Evolutionary conservation across 1,284 basidiomycete genomes (phyloP), one percentile per base, ranked within the genome.

Genomic region (Trametes hirsuta): DNA sequence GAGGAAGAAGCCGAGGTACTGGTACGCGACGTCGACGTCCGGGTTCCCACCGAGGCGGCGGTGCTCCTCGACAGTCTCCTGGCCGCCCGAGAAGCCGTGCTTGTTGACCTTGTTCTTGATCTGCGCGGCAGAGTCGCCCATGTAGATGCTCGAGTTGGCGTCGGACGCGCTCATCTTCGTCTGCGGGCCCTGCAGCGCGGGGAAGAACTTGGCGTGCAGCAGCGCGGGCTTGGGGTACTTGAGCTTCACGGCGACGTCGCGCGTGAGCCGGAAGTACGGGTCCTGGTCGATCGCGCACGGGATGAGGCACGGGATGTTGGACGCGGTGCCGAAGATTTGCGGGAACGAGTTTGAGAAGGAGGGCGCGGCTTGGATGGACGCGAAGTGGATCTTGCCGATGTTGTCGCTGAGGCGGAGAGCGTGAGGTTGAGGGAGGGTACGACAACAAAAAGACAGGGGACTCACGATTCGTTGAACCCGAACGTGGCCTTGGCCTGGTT

Each of bases 281-380:
- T 93, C 91, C 72, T 99, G 97, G 76, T 99, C 97, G 72, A 99
- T 99, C 14, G 97, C 97, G 72, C 97, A 99, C 2, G 97, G 97
- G 69, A 99, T 99, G 44, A 99, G 82, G 71, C 89, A 93, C 0
- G 97, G 96, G 52, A 98, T 86, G 75, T 95, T 92, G 61, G 87
- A 86, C 54, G 81, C 81, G 10, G 85, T 82, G 64, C 96, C 96
- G 71, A 96, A 99, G 71, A 99, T 99, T 67, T 99, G 94, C 10
- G 97, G 97, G 82, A 99, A 99, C 24, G 96, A 98, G 77, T 95
- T 98, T 69, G 94, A 96, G 82, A 99, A 99, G 18, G 95, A 93
- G 0, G 97, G 96, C 2, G 96, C 90, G 11, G 97, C 95, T 77
- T 99, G 97, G 66, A 99, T 88, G n/a, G 97, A 85, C 40, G 93